Base-by-base conservation (phyloP, 306 rosid species). In the Luffa aegyptiaca region DNA sequence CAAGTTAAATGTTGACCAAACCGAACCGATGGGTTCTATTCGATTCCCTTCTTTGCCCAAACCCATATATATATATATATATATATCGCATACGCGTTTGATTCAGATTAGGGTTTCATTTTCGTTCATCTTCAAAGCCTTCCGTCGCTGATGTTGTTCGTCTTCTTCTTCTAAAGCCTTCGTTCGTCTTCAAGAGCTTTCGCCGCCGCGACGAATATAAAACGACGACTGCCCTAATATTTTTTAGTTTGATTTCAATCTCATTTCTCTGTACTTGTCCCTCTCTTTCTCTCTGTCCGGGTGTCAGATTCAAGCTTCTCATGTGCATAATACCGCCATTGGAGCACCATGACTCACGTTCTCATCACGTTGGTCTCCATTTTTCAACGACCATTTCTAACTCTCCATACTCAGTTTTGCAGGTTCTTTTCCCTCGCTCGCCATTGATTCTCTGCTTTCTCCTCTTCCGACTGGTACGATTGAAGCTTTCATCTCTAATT, bases 381-480 rank as follows among this genome's bases (percentile, higher is more conserved):
- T 44, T 70, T 31, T 70, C 76, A 20, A 45, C 36, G 5, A 10
- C 55, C 35, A 41, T n/a, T n/a, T 0, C 21, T 26, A 6, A 0
- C 72, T 65, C 52, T 68, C 51, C 7, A 2, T 20, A 45, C 56
- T 71, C 76, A 10, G 6, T 71, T 71, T 42, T 20, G 18, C 55
- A 42, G 10, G 18, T 4, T 64, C 21, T 14, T 35, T 13, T n/a
- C 20, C 59, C 21, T 55, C 59, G 21, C 41, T 61, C 41, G 41
- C 10, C 35, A 20, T 69, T 69, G 55, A n/a, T 69, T 69, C 75
- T 44, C 11, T 42, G 36, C 52, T 69, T 69, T 44, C 52, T 66
- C 73, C 73, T 69, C 75, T 42, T 69, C 53, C 17, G 35, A 42
- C 76, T 71, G 76, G 76, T 71, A 66, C 26, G 73, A 66, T 66